Evolutionary conservation across 2,329 filamentous ascomycete genomes (phyloP), one percentile per base, ranked within the genome.

Genomic region (Alternaria metachromatica): DNA sequence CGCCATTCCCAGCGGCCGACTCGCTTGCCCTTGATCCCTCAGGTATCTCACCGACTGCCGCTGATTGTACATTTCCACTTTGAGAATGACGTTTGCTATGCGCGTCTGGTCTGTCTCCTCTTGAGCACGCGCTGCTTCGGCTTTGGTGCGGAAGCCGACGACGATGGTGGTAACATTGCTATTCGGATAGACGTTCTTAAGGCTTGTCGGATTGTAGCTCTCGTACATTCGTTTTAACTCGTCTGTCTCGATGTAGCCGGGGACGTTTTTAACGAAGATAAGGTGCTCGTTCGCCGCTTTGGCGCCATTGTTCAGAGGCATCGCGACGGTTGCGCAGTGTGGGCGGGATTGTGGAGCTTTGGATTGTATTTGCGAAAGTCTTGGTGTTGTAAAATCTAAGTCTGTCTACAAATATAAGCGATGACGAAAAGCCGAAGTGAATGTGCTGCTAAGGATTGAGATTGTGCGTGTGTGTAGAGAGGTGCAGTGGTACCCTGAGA

Each of bases 251-350:
- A 64, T 43, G 2, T 69, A 60, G 49, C 51, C 58, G 3, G 69
- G 71, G 2, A 73, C 66, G 18, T 73, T 72, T 25, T 71, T 73
- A 10, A 70, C 71, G 49, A 73, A 73, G 15, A 73, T 45, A 0
- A 67, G 60, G 13, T 70, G 68, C n/a, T 62, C 51, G 11, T 66
- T 60, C 9, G 56, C 43, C 4, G 56, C 56, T 37, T 18, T 60
- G 8, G 15, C 49, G 30, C 37, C 15, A 41, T 43, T 12, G 9
- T 26, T 28, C 4, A 48, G 37, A 58, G 59, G 37, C 59, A 62
- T 62, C 11, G 46, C 5, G 44, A 11, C 30, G 11, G 25, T 37
- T 26, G 33, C 20, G 33, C 20, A 30, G 25, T 11, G 20, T 20
- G 12, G 18, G 50, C 33, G 15, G 8, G 25, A 15, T 6, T 30